Percentiles rank a stretch among this genome's conserved stretches.
Evolutionary conservation across 2,329 filamentous ascomycete genomes (phyloP).

Genomic region (Verticillium alfalfae): DNA sequence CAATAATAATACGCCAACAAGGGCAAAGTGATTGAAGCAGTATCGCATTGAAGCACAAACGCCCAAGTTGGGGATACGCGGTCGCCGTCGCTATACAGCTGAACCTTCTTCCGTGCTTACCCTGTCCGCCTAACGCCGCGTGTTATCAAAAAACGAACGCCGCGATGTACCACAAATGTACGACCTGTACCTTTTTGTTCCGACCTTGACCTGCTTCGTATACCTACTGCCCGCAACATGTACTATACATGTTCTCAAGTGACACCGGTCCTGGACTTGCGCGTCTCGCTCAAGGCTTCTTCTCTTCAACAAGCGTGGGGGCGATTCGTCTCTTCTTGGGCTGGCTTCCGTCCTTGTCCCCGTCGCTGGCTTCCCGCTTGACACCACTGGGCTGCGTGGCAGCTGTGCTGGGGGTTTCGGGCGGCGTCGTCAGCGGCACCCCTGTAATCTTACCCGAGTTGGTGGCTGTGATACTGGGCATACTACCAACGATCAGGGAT

Average conservation of each 20-base stretch:
- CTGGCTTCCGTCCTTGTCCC: slow-evolving; percentile 46
- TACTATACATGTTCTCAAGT: background rate
- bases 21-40: background rate
- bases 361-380: slow-evolving; percentile 53
- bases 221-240: background rate
- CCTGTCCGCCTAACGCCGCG: background rate
- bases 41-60: background rate
- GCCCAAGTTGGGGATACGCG: background rate
- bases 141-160: background rate
- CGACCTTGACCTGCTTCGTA: background rate
- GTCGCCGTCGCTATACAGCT: background rate
- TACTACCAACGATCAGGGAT: slow-evolving; percentile 68
- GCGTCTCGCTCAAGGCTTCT: background rate
- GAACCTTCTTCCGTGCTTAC: background rate
- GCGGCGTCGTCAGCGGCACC: slow-evolving; percentile 80
- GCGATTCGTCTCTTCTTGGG: slow-evolving; percentile 67
- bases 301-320: slow-evolving; percentile 50
- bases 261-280: background rate
- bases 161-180: background rate
- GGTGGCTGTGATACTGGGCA: slow-evolving; percentile 71
- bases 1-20: background rate
- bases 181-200: background rate
- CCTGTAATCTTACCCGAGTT: slow-evolving; percentile 59
- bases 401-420: slow-evolving; percentile 72
- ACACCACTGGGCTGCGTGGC: slow-evolving; percentile 28